These are phyloP conservation scores for Fomitopsis pinicola DNA, from an alignment of 1,284 basidiomycete species.

Conservation along the genomic window DNA sequence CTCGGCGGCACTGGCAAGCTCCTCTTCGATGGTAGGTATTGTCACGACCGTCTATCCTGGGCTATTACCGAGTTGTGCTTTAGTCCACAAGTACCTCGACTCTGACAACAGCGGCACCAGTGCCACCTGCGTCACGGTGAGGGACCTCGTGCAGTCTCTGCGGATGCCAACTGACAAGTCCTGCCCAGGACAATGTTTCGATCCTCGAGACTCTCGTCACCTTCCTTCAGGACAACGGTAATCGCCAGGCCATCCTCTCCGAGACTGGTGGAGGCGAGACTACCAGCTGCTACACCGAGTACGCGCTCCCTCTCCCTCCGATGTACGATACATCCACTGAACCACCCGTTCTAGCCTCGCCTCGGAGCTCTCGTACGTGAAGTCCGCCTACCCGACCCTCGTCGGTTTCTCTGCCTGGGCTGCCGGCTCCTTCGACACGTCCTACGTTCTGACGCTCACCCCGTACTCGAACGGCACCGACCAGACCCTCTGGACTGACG, in stretches of 20 bases:
- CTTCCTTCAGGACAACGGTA: conserved; percentile 45
- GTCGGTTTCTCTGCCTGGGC: conserved; percentile 47
- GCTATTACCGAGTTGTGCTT: conserved; percentile 16
- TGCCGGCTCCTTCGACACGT: conserved; percentile 35
- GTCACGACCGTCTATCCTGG: neutral
- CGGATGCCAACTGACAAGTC: neutral
- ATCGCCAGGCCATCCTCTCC: conserved; percentile 51
- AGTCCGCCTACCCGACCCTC: conserved; percentile 38
- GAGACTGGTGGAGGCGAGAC: conserved; percentile 59
- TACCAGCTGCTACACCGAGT: conserved; percentile 42
- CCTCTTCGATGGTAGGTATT: conserved; percentile 46
- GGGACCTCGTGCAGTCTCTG: neutral
- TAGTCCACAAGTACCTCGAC: conserved; percentile 61
- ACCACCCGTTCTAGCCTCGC: conserved; percentile 28
- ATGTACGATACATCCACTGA: too few species aligned
- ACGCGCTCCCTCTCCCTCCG: conserved; percentile 5
- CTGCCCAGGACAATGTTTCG: conserved; percentile 38
- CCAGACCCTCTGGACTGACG: conserved; percentile 31
- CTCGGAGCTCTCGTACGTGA: conserved; percentile 42
- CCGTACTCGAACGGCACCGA: conserved; percentile 34
- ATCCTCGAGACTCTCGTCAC: conserved; percentile 40
- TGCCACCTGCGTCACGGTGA: conserved; percentile 39
- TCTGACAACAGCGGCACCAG: conserved; percentile 54
- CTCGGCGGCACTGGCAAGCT: conserved; percentile 44
- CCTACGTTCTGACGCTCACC: conserved; percentile 32